These are phyloP conservation scores for Tricholoma bakamatsutake DNA, from an alignment of 768 basidiomycete species.

Conservation along the genomic window DNA sequence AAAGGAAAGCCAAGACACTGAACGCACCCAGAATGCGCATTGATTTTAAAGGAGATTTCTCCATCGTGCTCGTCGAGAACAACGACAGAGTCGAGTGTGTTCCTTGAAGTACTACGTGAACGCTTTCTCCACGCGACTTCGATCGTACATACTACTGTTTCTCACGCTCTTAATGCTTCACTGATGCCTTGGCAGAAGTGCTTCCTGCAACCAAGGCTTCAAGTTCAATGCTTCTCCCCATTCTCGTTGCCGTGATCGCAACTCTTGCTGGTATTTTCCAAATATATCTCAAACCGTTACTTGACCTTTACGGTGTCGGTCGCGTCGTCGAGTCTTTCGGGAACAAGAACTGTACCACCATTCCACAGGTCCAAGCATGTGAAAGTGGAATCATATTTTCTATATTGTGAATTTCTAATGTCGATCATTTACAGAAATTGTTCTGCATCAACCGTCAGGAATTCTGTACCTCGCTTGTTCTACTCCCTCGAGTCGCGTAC, in stretches of 20 bases:
- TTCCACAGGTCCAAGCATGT: constrained; percentile 57
- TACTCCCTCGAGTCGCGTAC: constrained; percentile 35
- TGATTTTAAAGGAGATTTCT: neutral
- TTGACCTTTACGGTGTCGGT: constrained; percentile 37
- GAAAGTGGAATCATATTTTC: constrained; percentile 45
- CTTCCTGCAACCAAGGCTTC: neutral
- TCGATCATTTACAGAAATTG: constrained; percentile 35
- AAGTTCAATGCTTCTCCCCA: constrained; percentile 17
- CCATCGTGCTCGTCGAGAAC: neutral
- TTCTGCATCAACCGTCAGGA: constrained; percentile 53
- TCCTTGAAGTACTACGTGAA: neutral
- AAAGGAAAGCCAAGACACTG: constrained; percentile 4
- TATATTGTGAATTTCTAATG: neutral
- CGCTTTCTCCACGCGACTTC: neutral
- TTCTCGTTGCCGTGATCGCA: constrained; percentile 32
- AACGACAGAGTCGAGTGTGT: too few relatives aligned
- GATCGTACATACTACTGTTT: neutral
- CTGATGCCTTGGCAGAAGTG: neutral
- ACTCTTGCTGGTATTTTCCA: constrained; percentile 41
- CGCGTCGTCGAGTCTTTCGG: constrained; percentile 40
- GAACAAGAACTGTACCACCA: constrained; percentile 40
- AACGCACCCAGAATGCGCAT: constrained; percentile 1
- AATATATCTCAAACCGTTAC: constrained; percentile 39
- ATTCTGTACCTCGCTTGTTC: constrained; percentile 63
- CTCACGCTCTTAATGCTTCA: neutral